A percentile compares a stretch with the other conserved stretches of the same genome.
phyloP scores from a whole-genome alignment of 2,329 filamentous ascomycete genomes.

The Remersonia thermophila region DNA sequence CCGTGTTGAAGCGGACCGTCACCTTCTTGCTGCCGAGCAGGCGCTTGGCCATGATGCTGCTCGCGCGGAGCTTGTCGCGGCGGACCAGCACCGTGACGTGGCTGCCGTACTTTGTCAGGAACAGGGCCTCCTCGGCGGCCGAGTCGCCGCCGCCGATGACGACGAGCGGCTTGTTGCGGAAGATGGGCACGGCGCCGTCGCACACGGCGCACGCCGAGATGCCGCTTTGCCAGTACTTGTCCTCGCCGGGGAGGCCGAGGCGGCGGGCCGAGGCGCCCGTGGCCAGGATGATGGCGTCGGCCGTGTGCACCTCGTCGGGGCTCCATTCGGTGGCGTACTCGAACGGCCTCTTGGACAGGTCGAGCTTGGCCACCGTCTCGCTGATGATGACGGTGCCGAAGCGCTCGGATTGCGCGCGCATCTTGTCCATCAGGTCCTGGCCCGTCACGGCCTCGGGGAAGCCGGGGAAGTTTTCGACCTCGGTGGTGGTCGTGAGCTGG shows the following conservation, averaged over 20 bases:
- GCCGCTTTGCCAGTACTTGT: slow-evolving; percentile 94
- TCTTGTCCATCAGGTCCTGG: slow-evolving; percentile 82
- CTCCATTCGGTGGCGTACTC: slow-evolving; percentile 86
- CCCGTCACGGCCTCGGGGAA: slow-evolving; percentile 87
- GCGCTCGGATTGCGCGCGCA: slow-evolving; percentile 80
- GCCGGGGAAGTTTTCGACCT: slow-evolving; percentile 95
- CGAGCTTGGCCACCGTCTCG: slow-evolving; percentile 82
- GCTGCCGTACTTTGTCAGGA: slow-evolving; percentile 93
- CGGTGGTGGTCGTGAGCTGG: slow-evolving; percentile 95
- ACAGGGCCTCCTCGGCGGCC: slow-evolving; percentile 92
- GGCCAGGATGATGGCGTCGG: slow-evolving; percentile 85
- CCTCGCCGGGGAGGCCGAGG: slow-evolving; percentile 73
- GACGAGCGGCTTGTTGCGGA: slow-evolving; percentile 87
- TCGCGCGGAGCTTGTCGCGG: slow-evolving; percentile 73
- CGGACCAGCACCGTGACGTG: slow-evolving; percentile 91
- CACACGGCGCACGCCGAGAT: slow-evolving; percentile 95
- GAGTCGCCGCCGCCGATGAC: slow-evolving; percentile 96
- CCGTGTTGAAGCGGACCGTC: slow-evolving; percentile 75
- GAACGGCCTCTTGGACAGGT: slow-evolving; percentile 76
- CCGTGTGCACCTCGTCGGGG: slow-evolving; percentile 72
- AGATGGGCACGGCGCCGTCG: slow-evolving; percentile 93
- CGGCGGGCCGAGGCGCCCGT: slow-evolving; percentile 87
- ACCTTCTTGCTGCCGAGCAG: slow-evolving; percentile 77
- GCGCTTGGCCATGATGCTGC: slow-evolving; percentile 82
- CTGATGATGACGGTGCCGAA: slow-evolving; percentile 90